Evolutionary conservation across 2,329 filamentous ascomycete species (phyloP), one percentile per base, ranked within the genome.

Genomic region (Ophiostoma tasmaniense): DNA sequence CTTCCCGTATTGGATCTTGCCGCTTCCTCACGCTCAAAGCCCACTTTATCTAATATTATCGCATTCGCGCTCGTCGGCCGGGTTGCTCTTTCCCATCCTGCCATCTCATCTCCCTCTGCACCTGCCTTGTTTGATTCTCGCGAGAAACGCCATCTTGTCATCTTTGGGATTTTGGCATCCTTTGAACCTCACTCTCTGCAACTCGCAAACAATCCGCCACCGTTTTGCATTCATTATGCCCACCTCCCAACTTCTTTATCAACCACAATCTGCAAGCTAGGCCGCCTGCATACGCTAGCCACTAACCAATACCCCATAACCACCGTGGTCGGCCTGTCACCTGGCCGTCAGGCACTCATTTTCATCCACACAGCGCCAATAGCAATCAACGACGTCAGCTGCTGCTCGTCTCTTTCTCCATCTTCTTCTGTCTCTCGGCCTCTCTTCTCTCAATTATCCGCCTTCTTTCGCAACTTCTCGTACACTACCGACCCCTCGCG

Each of bases 1-100:
- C 59, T 35, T 62, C n/a, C 59, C 28, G 50, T 55, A 55, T 55
- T 55, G 50, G 50, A 55, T 28, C 50, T 55, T 55, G 50, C 50
- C 50, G 50, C 50, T 25, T 25, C n/a, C 50, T 25, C n/a, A 25
- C 50, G 10, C 13, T 55, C 42, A n/a, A 45, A 45, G 5, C 14
- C 50, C 50, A 55, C 50, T 55, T 55, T 55, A 25, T 13, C 22
- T 25, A 25, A 22, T 55, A 22, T 55, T 55, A 25, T 55, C 17
- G 50, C 50, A 25, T 11, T 55, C 22, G 50, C 22, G 50, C 50
- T 55, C 45, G n/a, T 10, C n/a, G 50, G 17, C n/a, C 17, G 7
- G 50, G 50, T 55, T 25, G 50, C 50, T 55, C 50, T 25, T 55
- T 55, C 50, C 50, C 50, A 13, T 55, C 50, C n/a, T 25, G 50